Evolutionary conservation across 345 rosid species (phyloP).

Genomic region (Abelmoschus esculentus): DNA sequence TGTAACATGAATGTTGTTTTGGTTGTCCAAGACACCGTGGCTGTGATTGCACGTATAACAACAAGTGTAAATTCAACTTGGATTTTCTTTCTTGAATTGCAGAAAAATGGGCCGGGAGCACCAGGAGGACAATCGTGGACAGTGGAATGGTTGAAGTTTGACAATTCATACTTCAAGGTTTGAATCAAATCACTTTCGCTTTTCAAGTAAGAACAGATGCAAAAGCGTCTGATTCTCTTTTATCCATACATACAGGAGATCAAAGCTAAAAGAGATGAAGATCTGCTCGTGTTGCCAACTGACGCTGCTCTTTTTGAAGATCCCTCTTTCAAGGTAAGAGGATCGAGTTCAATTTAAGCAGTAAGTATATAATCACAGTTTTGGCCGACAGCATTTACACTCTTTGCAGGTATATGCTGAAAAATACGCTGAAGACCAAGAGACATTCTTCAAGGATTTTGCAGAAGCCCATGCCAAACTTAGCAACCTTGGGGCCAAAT

Average conservation of each 20-base stretch:
- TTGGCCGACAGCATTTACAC: slow-evolving; percentile 12
- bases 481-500: slow-evolving; percentile 88
- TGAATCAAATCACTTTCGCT: slow-evolving; percentile 14
- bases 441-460: slow-evolving; percentile 77
- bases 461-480: slow-evolving; percentile 97
- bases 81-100: slow-evolving; percentile 19
- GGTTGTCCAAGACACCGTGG: not conserved
- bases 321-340: slow-evolving; percentile 78
- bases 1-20: not conserved
- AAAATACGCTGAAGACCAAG: slow-evolving; percentile 82
- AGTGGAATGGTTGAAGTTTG: slow-evolving; percentile 85
- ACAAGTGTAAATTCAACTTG: slow-evolving; percentile 9
- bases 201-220: not conserved
- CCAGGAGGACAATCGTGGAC: slow-evolving; percentile 99
- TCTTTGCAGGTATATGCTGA: slow-evolving; percentile 71
- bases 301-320: slow-evolving; percentile 90
- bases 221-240: slow-evolving; percentile 7
- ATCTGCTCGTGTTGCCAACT: slow-evolving; percentile 80
- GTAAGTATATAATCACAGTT: not conserved
- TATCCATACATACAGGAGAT: slow-evolving; percentile 55
- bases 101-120: slow-evolving; percentile 96
- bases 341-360: not conserved
- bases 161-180: slow-evolving; percentile 97
- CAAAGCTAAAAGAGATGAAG: slow-evolving; percentile 67
- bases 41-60: not conserved